These are phyloP conservation scores for Hemisphaericaspora subhashii DNA, from an alignment of 1,139 yeast species.

Conservation along the genomic window DNA sequence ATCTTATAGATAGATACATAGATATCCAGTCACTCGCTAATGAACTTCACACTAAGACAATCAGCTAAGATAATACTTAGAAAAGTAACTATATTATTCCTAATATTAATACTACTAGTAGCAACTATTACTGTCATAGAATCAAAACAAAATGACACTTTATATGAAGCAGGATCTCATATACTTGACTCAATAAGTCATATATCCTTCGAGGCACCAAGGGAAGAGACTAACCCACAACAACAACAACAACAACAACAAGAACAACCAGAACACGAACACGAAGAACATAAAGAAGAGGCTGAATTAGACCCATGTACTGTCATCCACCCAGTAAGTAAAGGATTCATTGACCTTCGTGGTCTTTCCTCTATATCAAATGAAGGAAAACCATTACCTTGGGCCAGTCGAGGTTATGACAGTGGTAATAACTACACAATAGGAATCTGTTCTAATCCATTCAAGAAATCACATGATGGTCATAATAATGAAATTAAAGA, in stretches of 20 bases:
- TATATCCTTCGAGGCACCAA: constrained; percentile 1
- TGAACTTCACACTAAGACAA: constrained; percentile 1
- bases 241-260: constrained; percentile 4
- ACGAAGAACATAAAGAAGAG: neutral
- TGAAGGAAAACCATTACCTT: constrained; percentile 50
- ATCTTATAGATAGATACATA: neutral
- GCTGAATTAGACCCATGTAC: constrained; percentile 49
- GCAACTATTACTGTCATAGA: constrained; percentile 10
- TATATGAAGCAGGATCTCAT: constrained; percentile 15
- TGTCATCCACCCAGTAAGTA: constrained; percentile 49
- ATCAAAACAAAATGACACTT: constrained; percentile 9
- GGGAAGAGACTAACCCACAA: constrained; percentile 4
- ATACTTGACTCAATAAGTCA: constrained; percentile 23
- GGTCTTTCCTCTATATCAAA: constrained; percentile 46
- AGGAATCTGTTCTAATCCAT: constrained; percentile 74
- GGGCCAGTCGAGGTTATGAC: constrained; percentile 73
- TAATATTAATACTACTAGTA: constrained; percentile 9
- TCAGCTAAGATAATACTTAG: constrained; percentile 12
- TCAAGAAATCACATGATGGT: constrained; percentile 36
- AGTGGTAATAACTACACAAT: constrained; percentile 73
- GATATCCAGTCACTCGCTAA: neutral
- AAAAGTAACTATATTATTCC: constrained; percentile 12
- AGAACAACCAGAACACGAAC: neutral
- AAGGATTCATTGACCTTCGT: constrained; percentile 57
- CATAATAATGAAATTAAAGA: constrained; percentile 31